A percentile compares a stretch with the other conserved stretches of the same genome.
Conservation (phyloP, 176 grass and related monocot species). For the Olyra latifolia region DNA sequence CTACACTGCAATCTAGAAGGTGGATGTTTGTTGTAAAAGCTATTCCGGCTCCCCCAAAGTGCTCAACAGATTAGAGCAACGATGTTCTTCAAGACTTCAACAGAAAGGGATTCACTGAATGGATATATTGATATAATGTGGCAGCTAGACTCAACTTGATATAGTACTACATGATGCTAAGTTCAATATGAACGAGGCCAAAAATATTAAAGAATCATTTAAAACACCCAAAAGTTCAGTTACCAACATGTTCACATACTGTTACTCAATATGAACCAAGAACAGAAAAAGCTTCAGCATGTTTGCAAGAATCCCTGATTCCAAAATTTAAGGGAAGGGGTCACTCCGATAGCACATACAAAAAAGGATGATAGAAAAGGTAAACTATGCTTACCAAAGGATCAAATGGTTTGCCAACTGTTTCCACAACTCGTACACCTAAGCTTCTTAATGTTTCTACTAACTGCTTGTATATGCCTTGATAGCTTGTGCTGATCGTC, state of each 20-base stretch:
- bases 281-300: neutral
- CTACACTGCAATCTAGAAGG: neutral
- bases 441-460: constrained; percentile 91
- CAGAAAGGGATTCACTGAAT: neutral
- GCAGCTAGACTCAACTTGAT: neutral
- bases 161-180: neutral
- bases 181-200: neutral
- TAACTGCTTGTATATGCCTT: constrained; percentile 77
- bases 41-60: neutral
- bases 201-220: constrained; percentile 5
- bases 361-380: neutral
- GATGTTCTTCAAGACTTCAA: neutral
- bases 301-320: neutral
- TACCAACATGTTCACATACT: neutral
- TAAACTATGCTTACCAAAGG: constrained; percentile 67
- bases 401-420: constrained; percentile 97
- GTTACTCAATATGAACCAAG: neutral
- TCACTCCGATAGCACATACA: neutral
- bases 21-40: neutral
- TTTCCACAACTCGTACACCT: constrained; percentile 76
- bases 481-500: constrained; percentile 75
- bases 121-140: neutral
- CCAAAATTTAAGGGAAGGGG: neutral
- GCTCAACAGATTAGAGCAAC: neutral
- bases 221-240: neutral